A percentile compares a stretch with the other conserved stretches of the same genome.
Evolutionary conservation across 2,329 filamentous ascomycete species (phyloP).

Genomic region (Talaromyces sp.): DNA sequence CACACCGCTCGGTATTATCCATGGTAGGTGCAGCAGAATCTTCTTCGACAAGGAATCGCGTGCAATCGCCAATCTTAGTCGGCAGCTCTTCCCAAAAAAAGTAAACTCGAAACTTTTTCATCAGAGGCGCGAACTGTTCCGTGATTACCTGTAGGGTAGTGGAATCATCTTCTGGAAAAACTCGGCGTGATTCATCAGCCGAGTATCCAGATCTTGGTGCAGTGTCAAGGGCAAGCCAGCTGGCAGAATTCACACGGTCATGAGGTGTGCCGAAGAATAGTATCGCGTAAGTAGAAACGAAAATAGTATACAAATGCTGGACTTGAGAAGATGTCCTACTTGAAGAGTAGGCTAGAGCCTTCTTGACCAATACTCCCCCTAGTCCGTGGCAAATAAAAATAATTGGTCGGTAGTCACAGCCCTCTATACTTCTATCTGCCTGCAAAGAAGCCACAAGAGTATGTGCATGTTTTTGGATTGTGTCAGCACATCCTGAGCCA

Average conservation of each 20-base stretch:
- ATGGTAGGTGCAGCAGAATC: conserved; percentile 22
- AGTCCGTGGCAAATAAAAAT: conserved; percentile 37
- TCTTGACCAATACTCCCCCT: conserved; percentile 33
- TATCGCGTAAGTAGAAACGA: conserved; percentile 17
- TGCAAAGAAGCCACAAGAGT: conserved; percentile 30
- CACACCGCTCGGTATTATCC: conserved; percentile 27
- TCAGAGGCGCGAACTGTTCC: conserved; percentile 30
- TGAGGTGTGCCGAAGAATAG: conserved; percentile 35
- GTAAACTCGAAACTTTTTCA: conserved; percentile 29
- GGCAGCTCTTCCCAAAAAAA: conserved; percentile 25
- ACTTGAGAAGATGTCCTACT: conserved; percentile 19
- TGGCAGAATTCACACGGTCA: conserved; percentile 26
- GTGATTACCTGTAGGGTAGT: conserved; percentile 34
- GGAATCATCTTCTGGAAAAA: conserved; percentile 32
- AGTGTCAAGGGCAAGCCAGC: neutral
- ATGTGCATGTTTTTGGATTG: conserved; percentile 24
- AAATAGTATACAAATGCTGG: conserved; percentile 27
- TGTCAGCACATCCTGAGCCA: conserved; percentile 5
- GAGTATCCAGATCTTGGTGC: neutral
- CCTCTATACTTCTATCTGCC: conserved; percentile 22
- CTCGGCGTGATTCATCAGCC: conserved; percentile 34
- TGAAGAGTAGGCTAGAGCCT: too few relatives aligned
- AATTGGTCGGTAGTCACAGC: conserved; percentile 25
- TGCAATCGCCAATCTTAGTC: conserved; percentile 28
- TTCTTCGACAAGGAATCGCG: conserved; percentile 27